These are phyloP conservation scores for Vitis hybrid DNA, from an alignment of 177 flowering plant species.

Conservation along the genomic window DNA sequence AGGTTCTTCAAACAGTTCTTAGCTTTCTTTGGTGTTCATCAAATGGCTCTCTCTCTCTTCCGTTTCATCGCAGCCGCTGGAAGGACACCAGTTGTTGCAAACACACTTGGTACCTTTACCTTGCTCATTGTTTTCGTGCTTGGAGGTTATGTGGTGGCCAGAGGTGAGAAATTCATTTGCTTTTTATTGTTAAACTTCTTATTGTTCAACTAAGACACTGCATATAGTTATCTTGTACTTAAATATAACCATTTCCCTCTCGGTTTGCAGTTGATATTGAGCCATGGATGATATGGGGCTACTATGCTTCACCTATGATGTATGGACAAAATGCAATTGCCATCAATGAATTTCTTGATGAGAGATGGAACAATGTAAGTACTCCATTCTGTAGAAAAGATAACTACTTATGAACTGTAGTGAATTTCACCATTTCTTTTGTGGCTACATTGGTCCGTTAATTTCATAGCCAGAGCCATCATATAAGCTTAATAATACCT, in stretches of 20 bases:
- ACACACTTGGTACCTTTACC: slow-evolving; percentile 22
- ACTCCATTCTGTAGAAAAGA: slow-evolving; percentile 14
- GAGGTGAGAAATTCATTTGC: too few species aligned
- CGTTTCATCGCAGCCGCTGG: slow-evolving; percentile 34
- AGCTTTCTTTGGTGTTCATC: slow-evolving; percentile 26
- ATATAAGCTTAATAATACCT: not conserved
- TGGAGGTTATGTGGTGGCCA: slow-evolving; percentile 35
- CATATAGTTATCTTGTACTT: too few species aligned
- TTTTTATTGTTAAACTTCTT: not conserved
- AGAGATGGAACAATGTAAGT: slow-evolving; percentile 30
- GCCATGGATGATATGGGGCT: slow-evolving; percentile 45
- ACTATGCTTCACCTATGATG: slow-evolving; percentile 40
- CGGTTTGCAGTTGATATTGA: slow-evolving; percentile 26
- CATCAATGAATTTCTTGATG: slow-evolving; percentile 29
- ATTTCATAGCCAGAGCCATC: not conserved
- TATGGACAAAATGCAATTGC: slow-evolving; percentile 46
- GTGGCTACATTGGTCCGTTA: not conserved
- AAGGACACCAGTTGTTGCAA: slow-evolving; percentile 30
- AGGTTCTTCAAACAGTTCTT: slow-evolving; percentile 33
- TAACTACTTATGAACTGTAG: not conserved
- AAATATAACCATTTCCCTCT: too few species aligned
- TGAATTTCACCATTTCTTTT: not conserved
- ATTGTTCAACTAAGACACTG: not conserved
- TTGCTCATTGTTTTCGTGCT: slow-evolving; percentile 24
- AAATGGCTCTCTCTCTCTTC: slow-evolving; percentile 33